Percentiles rank a stretch among this genome's conserved stretches.
These are phyloP conservation scores for Pythium aquatile DNA, from an alignment of 352 stramenopile species.

Conservation along the genomic window DNA sequence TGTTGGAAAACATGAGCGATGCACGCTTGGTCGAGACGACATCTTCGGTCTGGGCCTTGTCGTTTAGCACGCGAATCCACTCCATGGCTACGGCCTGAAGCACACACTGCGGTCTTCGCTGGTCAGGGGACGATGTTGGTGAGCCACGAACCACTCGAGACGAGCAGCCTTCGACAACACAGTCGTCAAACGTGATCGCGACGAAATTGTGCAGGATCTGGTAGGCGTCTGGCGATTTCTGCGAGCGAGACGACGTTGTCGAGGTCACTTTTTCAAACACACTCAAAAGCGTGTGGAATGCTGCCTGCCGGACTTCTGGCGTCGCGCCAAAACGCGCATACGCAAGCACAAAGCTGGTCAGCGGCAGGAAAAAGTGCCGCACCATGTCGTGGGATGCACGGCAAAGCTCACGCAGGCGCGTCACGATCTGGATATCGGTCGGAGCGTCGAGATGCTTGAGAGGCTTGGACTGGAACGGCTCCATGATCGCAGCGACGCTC, in stretches of 20 bases:
- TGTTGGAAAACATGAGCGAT: constrained; percentile 49
- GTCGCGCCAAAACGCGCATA: constrained; percentile 45
- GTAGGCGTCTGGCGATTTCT: constrained; percentile 40
- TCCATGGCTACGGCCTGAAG: constrained; percentile 46
- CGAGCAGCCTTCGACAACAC: constrained; percentile 19
- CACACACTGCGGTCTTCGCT: constrained; percentile 27
- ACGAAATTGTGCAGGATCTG: constrained; percentile 55
- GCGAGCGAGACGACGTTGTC: constrained; percentile 33
- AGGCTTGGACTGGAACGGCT: constrained; percentile 41
- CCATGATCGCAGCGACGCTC: constrained; percentile 40
- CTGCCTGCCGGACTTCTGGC: constrained; percentile 42
- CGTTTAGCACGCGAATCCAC: constrained; percentile 50
- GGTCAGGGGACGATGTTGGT: not conserved
- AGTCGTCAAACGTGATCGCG: constrained; percentile 57
- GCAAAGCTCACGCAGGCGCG: constrained; percentile 32
- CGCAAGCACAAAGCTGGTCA: constrained; percentile 45
- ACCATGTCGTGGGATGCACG: constrained; percentile 35
- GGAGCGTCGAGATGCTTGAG: constrained; percentile 3
- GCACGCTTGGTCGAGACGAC: constrained; percentile 36
- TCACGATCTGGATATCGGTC: constrained; percentile 34
- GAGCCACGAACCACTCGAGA: constrained; percentile 1
- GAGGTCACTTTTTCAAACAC: constrained; percentile 62
- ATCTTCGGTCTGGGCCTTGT: constrained; percentile 30
- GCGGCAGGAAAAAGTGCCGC: constrained; percentile 55
- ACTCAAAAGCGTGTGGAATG: constrained; percentile 51